Percentiles rank a stretch among this genome's conserved stretches.
Conservation (phyloP, 139 green algal genomes). For the Chlamydomonas sp. region DNA sequence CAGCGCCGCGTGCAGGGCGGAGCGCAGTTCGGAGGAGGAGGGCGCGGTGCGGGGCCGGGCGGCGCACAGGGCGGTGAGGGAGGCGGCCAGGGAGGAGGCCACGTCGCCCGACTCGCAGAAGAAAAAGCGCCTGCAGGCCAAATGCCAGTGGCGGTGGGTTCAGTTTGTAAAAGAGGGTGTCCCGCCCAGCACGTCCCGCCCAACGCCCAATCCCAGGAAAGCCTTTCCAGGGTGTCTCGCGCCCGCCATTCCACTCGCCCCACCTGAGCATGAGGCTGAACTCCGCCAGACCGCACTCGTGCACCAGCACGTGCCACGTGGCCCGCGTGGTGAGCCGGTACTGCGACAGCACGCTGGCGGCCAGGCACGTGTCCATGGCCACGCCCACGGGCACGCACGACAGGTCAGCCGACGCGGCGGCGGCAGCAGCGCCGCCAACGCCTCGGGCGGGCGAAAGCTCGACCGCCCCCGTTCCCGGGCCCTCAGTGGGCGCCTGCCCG, state of each 20-base stretch:
- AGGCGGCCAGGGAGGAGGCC: slow-evolving; percentile 1
- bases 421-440: no score
- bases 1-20: slow-evolving; percentile 25
- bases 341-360: slow-evolving; percentile 11
- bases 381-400: slow-evolving; percentile 23
- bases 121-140: slow-evolving; percentile 15
- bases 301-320: slow-evolving; percentile 31
- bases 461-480: no score
- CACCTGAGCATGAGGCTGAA: slow-evolving; percentile 13
- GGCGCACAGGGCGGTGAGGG: not conserved
- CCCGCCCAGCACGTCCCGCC: no score
- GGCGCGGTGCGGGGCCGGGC: slow-evolving; percentile 1
- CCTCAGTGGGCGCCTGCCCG: no score
- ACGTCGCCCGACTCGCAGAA: slow-evolving; percentile 32
- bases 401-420: slow-evolving; percentile 7
- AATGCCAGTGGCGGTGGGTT: not conserved
- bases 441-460: not conserved
- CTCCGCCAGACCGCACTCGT: slow-evolving; percentile 23
- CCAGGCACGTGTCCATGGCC: slow-evolving; percentile 11
- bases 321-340: slow-evolving; percentile 31
- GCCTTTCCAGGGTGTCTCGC: no score
- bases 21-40: slow-evolving; percentile 18
- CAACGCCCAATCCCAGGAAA: no score
- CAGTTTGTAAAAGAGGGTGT: not conserved
- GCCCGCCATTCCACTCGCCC: not conserved